Conservation (phyloP, 1,284 basidiomycete genomes). For the Leccinum glutinopallens region DNA sequence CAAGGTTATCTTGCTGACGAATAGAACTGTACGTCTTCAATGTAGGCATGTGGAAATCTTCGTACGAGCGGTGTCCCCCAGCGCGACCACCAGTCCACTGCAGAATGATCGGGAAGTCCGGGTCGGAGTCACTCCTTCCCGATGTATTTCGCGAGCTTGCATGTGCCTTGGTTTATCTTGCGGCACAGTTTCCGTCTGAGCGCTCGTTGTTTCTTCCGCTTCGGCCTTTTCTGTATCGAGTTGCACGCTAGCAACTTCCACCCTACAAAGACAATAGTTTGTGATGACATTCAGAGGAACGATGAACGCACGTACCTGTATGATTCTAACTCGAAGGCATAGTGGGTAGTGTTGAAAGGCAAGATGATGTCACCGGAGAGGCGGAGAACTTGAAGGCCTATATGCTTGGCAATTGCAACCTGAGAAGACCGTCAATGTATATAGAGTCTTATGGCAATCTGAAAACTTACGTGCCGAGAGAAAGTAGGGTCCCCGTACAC, state of each 20-base stretch:
- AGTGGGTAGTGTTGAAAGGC: constrained; percentile 79
- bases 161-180: constrained; percentile 23
- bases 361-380: constrained; percentile 59
- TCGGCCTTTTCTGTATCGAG: constrained; percentile 56
- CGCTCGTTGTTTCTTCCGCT: constrained; percentile 25
- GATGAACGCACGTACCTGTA: constrained; percentile 44
- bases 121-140: constrained; percentile 57
- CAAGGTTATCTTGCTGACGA: constrained; percentile 87
- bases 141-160: constrained; percentile 30
- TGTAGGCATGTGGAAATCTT: constrained; percentile 98
- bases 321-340: constrained; percentile 51
- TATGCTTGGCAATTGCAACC: constrained; percentile 68
- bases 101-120: constrained; percentile 96
- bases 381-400: constrained; percentile 64
- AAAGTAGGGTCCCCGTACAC: constrained; percentile 75
- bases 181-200: background rate
- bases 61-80: constrained; percentile 98
- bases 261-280: constrained; percentile 25
- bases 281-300: background rate
- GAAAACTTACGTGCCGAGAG: constrained; percentile 54
- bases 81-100: constrained; percentile 99
- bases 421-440: constrained; percentile 28
- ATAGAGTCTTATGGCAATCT: background rate
- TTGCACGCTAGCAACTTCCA: constrained; percentile 47
- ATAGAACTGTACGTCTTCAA: constrained; percentile 89